Evolutionary conservation across 169 alveolate species (phyloP).

Genomic region (Babesia bovis): DNA sequence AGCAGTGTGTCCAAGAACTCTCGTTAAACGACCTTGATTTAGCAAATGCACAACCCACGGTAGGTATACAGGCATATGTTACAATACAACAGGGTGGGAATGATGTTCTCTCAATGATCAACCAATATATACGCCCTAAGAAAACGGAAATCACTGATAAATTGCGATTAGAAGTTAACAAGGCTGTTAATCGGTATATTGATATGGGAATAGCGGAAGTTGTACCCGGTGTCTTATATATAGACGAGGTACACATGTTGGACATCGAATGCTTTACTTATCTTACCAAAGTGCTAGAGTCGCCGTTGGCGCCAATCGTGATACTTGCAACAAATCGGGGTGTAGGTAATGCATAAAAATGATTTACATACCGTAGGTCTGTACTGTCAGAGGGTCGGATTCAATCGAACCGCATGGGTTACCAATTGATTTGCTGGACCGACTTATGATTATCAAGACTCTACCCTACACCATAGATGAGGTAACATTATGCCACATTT

Average conservation of each 20-base stretch:
- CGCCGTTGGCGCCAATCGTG: constrained; percentile 97
- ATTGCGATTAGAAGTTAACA: constrained; percentile 96
- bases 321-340: constrained; percentile 99
- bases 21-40: constrained; percentile 99
- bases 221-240: constrained; percentile 99
- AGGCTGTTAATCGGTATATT: constrained; percentile 96
- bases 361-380: constrained; percentile 18
- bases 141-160: constrained; percentile 99
- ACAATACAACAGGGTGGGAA: constrained; percentile 88
- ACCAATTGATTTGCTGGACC: constrained; percentile 98
- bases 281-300: constrained; percentile 96
- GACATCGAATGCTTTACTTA: constrained; percentile 99
- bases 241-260: constrained; percentile 99
- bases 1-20: constrained; percentile 98
- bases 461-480: constrained; percentile 94
- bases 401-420: constrained; percentile 98
- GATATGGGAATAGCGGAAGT: constrained; percentile 99
- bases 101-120: constrained; percentile 95
- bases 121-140: constrained; percentile 94
- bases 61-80: not conserved
- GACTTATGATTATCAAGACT: constrained; percentile 96
- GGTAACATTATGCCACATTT: constrained; percentile 21
- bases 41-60: constrained; percentile 98
- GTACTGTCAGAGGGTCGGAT: constrained; percentile 97
- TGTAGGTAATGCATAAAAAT: constrained; percentile 33